Base-by-base conservation (phyloP, 441 rosid genomes). In the Eutrema salsugineum region DNA sequence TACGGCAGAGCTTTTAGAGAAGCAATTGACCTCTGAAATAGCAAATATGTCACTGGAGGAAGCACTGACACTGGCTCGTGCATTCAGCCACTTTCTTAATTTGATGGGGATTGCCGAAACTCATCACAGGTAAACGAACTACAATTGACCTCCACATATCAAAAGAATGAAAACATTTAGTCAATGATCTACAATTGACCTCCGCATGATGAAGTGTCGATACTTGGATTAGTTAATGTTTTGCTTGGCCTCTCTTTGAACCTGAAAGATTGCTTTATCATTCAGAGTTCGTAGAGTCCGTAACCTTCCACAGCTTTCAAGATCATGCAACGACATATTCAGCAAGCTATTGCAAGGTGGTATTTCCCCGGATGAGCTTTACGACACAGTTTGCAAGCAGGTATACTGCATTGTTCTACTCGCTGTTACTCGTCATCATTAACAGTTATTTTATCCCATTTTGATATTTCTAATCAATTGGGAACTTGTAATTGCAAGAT, bases 71-170 rank as follows among this genome's bases (percentile, higher is more conserved):
- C 80, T 88, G 24, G 97, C 97, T 73, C 97, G 99, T 56, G 91
- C 97, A 4, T 91, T 84, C 75, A 90, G 93, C 76, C 99, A 94
- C 80, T 88, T 86, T 77, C 99, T 94, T 48, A 91, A 87, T 79
- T 73, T 94, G 83, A 90, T 88, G 97, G 93, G 97, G 32, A 90
- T 91, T 66, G 95, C 99, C 5, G 99, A 94, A 80, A 94, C 99
- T 8, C 96, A 94, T 80, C 99, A 89, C 79, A 82, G 98, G 98
- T 91, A 58, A 43, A 24, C 27, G 27, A 24, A 24, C 65, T 7
- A 42, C 50, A 17, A 33, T 15, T 70, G 44, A 39, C 27, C 15
- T 51, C 3, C 36, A 30, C 54, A 28, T 70, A 43, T 60, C 16
- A 50, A 8, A 48, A 28, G 27, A 28, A 61, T 16, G 20, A 27